Conservation (phyloP, 805 yeast genomes). For the Pichia thaimueangensis region DNA sequence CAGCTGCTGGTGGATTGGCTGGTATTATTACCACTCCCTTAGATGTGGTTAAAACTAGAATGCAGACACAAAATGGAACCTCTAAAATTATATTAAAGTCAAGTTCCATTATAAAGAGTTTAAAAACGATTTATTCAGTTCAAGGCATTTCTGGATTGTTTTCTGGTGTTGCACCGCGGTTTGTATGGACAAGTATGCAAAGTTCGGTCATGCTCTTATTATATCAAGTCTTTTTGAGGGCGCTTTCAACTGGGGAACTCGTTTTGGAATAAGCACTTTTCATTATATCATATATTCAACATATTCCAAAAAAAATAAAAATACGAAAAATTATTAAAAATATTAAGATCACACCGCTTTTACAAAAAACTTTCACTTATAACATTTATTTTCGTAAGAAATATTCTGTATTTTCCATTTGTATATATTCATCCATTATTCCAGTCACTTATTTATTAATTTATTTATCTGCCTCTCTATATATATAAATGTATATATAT, state of each 20-base stretch:
- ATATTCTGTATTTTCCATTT: too few species aligned
- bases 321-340: too few species aligned
- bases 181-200: slow-evolving; percentile 94
- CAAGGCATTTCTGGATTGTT: slow-evolving; percentile 82
- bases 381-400: too few species aligned
- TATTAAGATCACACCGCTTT: too few species aligned
- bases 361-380: too few species aligned
- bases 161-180: slow-evolving; percentile 94
- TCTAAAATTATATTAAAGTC: slow-evolving; percentile 26
- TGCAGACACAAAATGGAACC: slow-evolving; percentile 68
- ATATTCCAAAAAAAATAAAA: too few species aligned
- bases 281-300: too few species aligned
- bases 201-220: slow-evolving; percentile 88
- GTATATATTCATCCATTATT: too few species aligned
- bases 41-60: slow-evolving; percentile 87
- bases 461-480: neutral
- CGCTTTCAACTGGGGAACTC: slow-evolving; percentile 30
- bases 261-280: slow-evolving; percentile 12
- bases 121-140: slow-evolving; percentile 49
- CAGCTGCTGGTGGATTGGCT: slow-evolving; percentile 91
- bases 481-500: too few species aligned
- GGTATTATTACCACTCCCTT: slow-evolving; percentile 86
- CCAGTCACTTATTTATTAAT: neutral
- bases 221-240: slow-evolving; percentile 70
- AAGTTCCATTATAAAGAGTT: slow-evolving; percentile 44